A percentile compares a stretch with the other conserved stretches of the same genome.
Evolutionary conservation across 2,329 filamentous ascomycete genomes (phyloP).

Genomic region (Penicillium aurantiogriseum): DNA sequence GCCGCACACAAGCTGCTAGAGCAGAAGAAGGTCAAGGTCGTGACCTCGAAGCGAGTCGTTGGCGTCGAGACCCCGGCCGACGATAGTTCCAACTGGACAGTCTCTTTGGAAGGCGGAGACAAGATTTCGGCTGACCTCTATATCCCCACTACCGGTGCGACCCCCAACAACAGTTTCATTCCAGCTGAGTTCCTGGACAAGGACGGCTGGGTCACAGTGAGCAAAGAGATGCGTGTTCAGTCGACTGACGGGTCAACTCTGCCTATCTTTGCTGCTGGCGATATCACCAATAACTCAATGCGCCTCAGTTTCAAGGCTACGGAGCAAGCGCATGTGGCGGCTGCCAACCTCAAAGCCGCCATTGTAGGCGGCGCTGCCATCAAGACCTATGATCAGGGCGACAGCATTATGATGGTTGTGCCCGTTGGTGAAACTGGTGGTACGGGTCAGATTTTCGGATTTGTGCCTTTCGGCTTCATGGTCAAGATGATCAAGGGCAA

Average conservation of each 20-base stretch:
- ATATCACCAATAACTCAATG: conserved; percentile 31
- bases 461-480: conserved; percentile 40
- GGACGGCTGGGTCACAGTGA: conserved; percentile 50
- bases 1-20: conserved; percentile 49
- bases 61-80: conserved; percentile 33
- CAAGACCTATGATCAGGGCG: conserved; percentile 25
- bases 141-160: conserved; percentile 52
- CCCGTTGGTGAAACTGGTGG: conserved; percentile 29
- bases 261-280: conserved; percentile 33
- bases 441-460: conserved; percentile 36
- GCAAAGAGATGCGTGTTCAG: conserved; percentile 35
- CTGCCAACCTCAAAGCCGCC: conserved; percentile 29
- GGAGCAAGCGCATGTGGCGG: conserved; percentile 28
- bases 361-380: conserved; percentile 21
- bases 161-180: conserved; percentile 54
- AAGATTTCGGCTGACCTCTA: conserved; percentile 52
- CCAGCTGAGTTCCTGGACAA: conserved; percentile 48
- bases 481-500: conserved; percentile 46
- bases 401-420: conserved; percentile 30
- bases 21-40: conserved; percentile 48
- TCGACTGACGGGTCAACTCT: conserved; percentile 10
- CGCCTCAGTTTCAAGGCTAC: conserved; percentile 28
- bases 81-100: conserved; percentile 40
- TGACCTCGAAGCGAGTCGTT: conserved; percentile 34
- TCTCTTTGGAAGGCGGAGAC: conserved; percentile 49